These are phyloP conservation scores for Musa itinerans DNA, from an alignment of 176 grass and related monocot genomes.

Conservation along the genomic window DNA sequence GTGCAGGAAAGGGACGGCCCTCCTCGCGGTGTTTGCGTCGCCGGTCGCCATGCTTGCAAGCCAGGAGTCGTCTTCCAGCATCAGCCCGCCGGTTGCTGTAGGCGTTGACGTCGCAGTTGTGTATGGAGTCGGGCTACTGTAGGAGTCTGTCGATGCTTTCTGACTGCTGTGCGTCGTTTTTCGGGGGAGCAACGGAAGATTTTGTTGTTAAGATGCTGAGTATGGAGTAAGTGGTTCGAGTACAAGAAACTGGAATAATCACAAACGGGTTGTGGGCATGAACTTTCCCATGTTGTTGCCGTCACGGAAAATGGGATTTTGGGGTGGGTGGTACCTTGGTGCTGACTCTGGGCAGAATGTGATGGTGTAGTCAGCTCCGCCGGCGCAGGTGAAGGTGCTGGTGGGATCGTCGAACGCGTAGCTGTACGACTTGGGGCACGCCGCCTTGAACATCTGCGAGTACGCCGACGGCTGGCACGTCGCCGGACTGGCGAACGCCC, in stretches of 20 bases:
- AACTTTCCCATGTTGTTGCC: background rate
- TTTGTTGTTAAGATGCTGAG: too few species aligned
- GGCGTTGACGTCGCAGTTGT: background rate
- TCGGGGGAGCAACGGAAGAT: background rate
- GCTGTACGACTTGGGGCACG: constrained; percentile 87
- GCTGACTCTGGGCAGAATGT: constrained; percentile 79
- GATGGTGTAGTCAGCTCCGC: constrained; percentile 68
- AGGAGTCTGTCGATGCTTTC: constrained; percentile 1
- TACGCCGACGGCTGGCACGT: constrained; percentile 65
- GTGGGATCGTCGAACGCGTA: constrained; percentile 89
- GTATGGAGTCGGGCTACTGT: background rate
- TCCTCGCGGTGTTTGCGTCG: background rate
- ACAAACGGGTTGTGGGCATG: background rate
- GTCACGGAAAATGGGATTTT: background rate
- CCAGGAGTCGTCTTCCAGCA: constrained; percentile 14
- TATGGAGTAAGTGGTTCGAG: background rate
- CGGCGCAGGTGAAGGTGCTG: constrained; percentile 77
- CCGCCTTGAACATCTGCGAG: constrained; percentile 79
- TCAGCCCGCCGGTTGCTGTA: background rate
- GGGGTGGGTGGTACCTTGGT: constrained; percentile 8
- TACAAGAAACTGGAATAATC: background rate
- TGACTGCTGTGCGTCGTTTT: background rate
- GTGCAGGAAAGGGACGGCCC: background rate
- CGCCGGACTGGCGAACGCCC: constrained; percentile 56
- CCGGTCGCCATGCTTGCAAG: constrained; percentile 17